Base-by-base conservation (phyloP, 2,329 filamentous ascomycete genomes). In the Aureobasidium uvarum region DNA sequence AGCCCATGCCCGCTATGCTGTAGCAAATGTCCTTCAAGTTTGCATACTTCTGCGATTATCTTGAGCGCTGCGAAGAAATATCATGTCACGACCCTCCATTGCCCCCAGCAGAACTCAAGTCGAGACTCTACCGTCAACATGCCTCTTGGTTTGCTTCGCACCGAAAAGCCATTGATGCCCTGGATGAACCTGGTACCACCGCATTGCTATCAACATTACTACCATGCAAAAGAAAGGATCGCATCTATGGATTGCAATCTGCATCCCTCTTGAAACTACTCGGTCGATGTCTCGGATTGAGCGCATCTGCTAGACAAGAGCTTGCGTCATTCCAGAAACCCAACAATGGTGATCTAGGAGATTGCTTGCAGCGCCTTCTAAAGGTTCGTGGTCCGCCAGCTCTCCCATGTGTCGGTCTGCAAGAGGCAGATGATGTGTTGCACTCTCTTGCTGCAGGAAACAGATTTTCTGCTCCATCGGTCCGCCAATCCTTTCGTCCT, bases 161-260 rank as follows among this genome's bases (percentile, higher is more conserved):
- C 73, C 84, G 84, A 5, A 75, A 76, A 18, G 76, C 77, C 1
- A 81, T 96, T 18, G 78, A 87, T 72, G 79, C 81, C 0, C 77
- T 84, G 8, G 80, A 83, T 33, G 85, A 84, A 1, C 79, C 87
- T 11, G 69, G 69, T 71, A 79, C 82, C 1, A 78, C 85, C 1
- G 88, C 90, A 2, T 77, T 96, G 1, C 79, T 96, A 0, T 93
- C 90, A 1, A 87, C 88, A 2, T 77, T 97, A 0, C 83, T 96
- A 0, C 91, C 92, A 0, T 88, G 92, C 68, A 87, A 84, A 69
- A 83, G 92, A 62, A 87, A 86, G 2, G 92, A 96, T 72, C 85
- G 91, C 33, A 89, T 94, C 1, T 96, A 93, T 73, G 84, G 82
- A 43, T 80, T 96, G 1, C 85, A 90, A 71, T 79, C 85, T 36